Evolutionary conservation across 1,284 basidiomycete species (phyloP), one percentile per base, ranked within the genome.

Genomic region (Marasmius tenuissimus): DNA sequence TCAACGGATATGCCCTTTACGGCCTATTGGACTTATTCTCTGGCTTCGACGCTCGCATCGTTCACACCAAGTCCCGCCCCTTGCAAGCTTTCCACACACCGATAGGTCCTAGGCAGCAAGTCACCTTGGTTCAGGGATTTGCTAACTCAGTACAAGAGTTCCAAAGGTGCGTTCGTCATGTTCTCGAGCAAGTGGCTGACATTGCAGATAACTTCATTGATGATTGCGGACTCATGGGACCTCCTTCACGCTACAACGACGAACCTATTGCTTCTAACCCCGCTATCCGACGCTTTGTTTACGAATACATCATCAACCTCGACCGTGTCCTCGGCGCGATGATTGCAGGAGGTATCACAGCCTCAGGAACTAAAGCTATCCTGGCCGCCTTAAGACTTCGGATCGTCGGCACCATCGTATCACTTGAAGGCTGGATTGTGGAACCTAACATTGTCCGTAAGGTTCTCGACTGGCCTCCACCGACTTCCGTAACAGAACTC

Each of bases 11-110:
- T 14, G 55, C 68, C 0, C 67, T 71, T 14, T 73, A 73, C 27
- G 64, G 68, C 0, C 45, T 73, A 0, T 66, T 67, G 1, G 70
- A 76, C 52, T 47, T 75, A 4, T 75, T 67, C 59, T 61, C 66
- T 10, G 70, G 72, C 0, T 76, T 71, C 49, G 68, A 75, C 57
- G 68, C 53, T 33, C 5, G 27, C 20, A 27, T 33, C 12, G 59
- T 56, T 6, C 4, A 39, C 34, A n/a, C 27, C 5, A 33, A 27
- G 5, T 56, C 50, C 16, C 75, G 77, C 4, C 57, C 9, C 52
- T 60, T 61, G 2, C 60, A 61, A 57, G 60, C 60, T 1, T 61
- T 61, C 35, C 53, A 56, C 42, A 50, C 60, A 9, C 60, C 60
- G 1, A 45, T 22, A 18, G 60, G 60, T 33, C 45, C 60, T 9